Evolutionary conservation across 1,284 basidiomycete genomes (phyloP).

Genomic region (Ceratobasidium sp.): DNA sequence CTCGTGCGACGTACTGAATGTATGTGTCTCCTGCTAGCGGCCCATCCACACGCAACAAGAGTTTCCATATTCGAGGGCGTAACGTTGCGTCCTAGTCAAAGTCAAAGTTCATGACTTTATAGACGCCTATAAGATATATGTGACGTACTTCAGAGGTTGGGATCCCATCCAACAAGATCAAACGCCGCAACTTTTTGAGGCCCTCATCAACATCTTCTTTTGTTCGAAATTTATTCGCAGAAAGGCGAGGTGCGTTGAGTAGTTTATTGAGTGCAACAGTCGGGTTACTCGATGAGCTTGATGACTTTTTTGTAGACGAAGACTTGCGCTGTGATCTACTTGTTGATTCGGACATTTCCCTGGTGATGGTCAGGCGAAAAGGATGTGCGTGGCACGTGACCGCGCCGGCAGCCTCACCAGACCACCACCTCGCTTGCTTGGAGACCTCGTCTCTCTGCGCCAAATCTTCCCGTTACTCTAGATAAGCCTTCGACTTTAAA

Average conservation of each 20-base stretch:
- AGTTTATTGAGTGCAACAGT: slow-evolving; percentile 74
- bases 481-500: not conserved
- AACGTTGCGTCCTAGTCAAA: slow-evolving; percentile 74
- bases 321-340: slow-evolving; percentile 31
- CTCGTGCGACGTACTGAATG: slow-evolving; percentile 82
- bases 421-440: not conserved
- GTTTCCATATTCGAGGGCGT: slow-evolving; percentile 90
- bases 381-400: not conserved
- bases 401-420: not conserved
- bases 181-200: slow-evolving; percentile 80
- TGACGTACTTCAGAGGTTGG: slow-evolving; percentile 71
- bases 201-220: slow-evolving; percentile 81
- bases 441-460: too few species aligned
- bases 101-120: slow-evolving; percentile 20
- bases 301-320: slow-evolving; percentile 19
- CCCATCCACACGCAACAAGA: slow-evolving; percentile 84
- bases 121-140: slow-evolving; percentile 45
- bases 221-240: slow-evolving; percentile 68
- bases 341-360: slow-evolving; percentile 30
- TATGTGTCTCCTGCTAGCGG: slow-evolving; percentile 78
- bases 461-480: too few species aligned
- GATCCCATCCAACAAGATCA: slow-evolving; percentile 90
- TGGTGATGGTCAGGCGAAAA: not conserved
- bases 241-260: slow-evolving; percentile 73
- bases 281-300: slow-evolving; percentile 25